Evolutionary conservation across 148 eudicot genomes (phyloP).

Genomic region (Fagopyrum homotropicum): DNA sequence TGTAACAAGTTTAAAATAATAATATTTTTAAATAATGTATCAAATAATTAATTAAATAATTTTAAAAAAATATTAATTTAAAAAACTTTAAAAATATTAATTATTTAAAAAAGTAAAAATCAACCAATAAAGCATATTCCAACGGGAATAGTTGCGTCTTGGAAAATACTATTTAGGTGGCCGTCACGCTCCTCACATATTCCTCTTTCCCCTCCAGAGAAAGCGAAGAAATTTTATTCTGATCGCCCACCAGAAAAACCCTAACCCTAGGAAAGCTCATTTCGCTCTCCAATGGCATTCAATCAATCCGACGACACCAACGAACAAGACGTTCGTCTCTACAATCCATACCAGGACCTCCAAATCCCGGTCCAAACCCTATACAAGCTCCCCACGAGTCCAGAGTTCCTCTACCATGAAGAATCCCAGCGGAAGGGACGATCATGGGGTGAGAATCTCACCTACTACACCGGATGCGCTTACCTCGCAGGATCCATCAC

Average conservation of each 20-base stretch:
- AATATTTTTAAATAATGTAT: too few species aligned
- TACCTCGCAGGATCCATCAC: conserved; percentile 53
- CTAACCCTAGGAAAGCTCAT: conserved; percentile 3
- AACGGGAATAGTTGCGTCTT: too few species aligned
- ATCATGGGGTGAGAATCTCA: conserved; percentile 80
- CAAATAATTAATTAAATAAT: too few species aligned
- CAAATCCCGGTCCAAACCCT: conserved; percentile 47
- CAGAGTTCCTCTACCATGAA: conserved; percentile 76
- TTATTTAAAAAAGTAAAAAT: too few species aligned
- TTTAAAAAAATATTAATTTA: too few species aligned
- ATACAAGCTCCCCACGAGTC: conserved; percentile 74
- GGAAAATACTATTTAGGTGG: too few species aligned
- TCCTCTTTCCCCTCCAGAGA: background rate
- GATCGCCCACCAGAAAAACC: conserved; percentile 1
- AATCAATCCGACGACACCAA: conserved; percentile 15
- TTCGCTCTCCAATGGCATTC: background rate
- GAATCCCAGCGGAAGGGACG: conserved; percentile 70
- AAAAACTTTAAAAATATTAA: too few species aligned
- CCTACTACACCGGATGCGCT: conserved; percentile 79
- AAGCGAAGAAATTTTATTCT: background rate
- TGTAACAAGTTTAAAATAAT: too few species aligned
- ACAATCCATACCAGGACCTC: conserved; percentile 79
- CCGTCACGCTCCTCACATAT: background rate
- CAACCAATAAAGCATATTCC: too few species aligned
- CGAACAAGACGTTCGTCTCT: conserved; percentile 37